Evolutionary conservation across 2,329 filamentous ascomycete genomes (phyloP).

Genomic region (Venturia effusa): DNA sequence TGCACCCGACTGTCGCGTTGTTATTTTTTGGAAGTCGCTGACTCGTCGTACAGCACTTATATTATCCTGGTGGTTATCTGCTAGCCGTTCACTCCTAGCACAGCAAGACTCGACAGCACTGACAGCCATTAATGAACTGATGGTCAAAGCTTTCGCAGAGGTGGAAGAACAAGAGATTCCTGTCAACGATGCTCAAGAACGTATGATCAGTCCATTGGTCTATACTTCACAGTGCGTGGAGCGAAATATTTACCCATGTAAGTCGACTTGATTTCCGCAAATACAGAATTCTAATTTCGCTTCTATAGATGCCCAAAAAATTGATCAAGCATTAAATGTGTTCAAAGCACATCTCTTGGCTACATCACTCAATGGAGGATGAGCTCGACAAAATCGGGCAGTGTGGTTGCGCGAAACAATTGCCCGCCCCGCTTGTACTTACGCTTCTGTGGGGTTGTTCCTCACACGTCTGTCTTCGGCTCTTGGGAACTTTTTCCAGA

Average conservation of each 20-base stretch:
- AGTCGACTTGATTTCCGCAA: not conserved
- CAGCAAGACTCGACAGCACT: not conserved
- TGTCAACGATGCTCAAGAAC: not conserved
- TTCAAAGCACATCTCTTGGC: not conserved
- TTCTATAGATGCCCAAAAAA: not conserved
- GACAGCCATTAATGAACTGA: not conserved
- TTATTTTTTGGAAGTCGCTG: not conserved
- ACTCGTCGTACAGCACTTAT: not conserved
- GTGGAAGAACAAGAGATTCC: constrained; percentile 1
- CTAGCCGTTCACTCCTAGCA: not conserved
- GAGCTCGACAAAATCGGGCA: not conserved
- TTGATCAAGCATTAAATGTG: not conserved
- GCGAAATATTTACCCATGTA: not conserved
- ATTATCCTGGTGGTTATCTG: not conserved
- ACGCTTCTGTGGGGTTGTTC: too few species aligned
- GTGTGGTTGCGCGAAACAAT: too few species aligned
- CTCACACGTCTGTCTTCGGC: too few species aligned
- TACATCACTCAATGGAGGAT: not conserved
- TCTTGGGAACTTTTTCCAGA: too few species aligned
- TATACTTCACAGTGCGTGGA: not conserved
- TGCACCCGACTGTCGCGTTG: not conserved
- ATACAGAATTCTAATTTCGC: not conserved
- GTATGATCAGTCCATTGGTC: constrained; percentile 1
- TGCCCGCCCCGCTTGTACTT: too few species aligned
- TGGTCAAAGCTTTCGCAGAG: not conserved